Base-by-base conservation (phyloP, 2,329 filamentous ascomycete genomes). In the Penicillium verrucosum region DNA sequence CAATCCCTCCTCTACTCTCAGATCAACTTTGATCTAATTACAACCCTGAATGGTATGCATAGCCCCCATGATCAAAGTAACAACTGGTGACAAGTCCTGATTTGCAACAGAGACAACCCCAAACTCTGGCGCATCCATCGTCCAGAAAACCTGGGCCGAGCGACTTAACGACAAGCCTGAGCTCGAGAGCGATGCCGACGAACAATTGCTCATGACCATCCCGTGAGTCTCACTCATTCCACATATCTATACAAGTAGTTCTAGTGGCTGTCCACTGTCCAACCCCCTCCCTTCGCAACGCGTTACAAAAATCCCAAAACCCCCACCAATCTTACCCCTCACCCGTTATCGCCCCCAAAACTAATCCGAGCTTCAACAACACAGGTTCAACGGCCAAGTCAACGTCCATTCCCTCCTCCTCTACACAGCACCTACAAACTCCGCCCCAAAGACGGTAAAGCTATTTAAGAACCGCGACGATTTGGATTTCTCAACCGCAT, bases 141-240 rank as follows among this genome's bases (percentile, higher is more conserved):
- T 95, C 36, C 86, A 91, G 77, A 99, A 99, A 81, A 90, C 92
- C 54, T 99, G 92, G 92, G 83, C 84, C 6, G 88, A 97, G 75
- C 81, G 94, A 54, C 74, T 97, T 58, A 75, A 85, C 16, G 73
- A 82, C 3, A 78, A 85, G 65, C 90, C 92, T 0, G 89, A 95
- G 76, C 81, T 99, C 30, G 84, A 83, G 67, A 96, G 91, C 70
- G 90, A 95, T 71, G 86, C 88, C 0, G 94, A 97, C 72, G 92
- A 96, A 78, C 92, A 99, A 78, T 76, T 99, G n/a, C 78, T 99
- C 54, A 90, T 99, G 82, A 87, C 88, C 61, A 83, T 97, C 37
- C 94, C 94, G 89, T 95, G 77, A 65, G 89, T 60, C 32, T 10
- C 7, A 14, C 38, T 54, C 7, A 32, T n/a, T 42, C 36, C 16